phyloP scores from a whole-genome alignment of 306 rosid genomes.

The Mimosa bimucronata region DNA sequence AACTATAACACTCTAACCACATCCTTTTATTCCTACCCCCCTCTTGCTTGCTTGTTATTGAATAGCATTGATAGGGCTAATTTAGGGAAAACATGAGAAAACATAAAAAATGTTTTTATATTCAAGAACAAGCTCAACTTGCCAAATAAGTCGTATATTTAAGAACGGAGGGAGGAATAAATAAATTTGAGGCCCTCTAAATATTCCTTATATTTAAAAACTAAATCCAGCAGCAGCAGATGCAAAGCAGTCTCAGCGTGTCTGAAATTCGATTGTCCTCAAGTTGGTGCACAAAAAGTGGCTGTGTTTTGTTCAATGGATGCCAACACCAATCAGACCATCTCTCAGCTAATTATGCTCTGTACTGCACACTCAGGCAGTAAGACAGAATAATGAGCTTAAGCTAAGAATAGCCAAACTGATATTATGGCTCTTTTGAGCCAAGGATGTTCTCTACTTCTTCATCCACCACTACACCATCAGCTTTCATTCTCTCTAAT shows the following conservation, averaged over 20 bases:
- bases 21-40: too few relatives aligned
- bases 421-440: slow-evolving; percentile 23
- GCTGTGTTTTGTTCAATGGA: neutral
- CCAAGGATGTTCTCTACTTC: slow-evolving; percentile 47
- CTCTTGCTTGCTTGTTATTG: too few relatives aligned
- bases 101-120: too few relatives aligned
- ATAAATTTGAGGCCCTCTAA: neutral
- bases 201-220: neutral
- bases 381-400: neutral
- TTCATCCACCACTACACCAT: slow-evolving; percentile 48
- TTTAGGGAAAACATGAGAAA: too few relatives aligned
- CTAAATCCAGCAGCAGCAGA: neutral
- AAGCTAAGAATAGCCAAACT: neutral
- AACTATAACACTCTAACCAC: too few relatives aligned
- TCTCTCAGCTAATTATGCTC: neutral
- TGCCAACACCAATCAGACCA: slow-evolving; percentile 1
- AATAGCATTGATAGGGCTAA: too few relatives aligned
- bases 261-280: neutral
- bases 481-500: slow-evolving; percentile 51
- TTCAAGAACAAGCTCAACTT: too few relatives aligned
- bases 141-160: too few relatives aligned
- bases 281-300: neutral
- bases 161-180: too few relatives aligned
- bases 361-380: neutral
- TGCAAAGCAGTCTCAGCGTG: neutral